Base-by-base conservation (phyloP, 2,329 filamentous ascomycete species). In the Trichoderma sp. region DNA sequence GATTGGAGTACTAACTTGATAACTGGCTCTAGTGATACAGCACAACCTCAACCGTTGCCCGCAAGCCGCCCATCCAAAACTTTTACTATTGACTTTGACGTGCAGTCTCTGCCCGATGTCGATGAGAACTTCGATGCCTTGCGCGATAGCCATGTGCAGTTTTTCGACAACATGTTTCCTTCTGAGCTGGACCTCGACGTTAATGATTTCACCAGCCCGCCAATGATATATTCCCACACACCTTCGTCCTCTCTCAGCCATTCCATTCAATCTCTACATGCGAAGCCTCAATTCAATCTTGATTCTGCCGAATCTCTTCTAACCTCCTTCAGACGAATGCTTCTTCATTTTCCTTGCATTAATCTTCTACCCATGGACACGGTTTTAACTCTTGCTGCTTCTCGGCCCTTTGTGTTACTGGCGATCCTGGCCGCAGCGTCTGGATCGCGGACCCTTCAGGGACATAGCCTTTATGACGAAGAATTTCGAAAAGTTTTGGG, bases 401-500 rank as follows among this genome's bases (percentile, higher is more conserved):
- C 81, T 1, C 79, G 80, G 31, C 87, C 87, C 0, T 87, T 88
- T 72, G 77, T 88, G 21, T 75, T 89, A 43, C 75, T 89, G 14
- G 83, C 86, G 2, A 83, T 88, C 21, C 76, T 89, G 1, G 83
- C 86, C 2, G 81, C 83, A 1, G 83, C 84, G 4, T 84, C 85
- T 40, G 82, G 81, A 1, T 81, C 83, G 35, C 79, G 74, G 13
- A 83, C 83, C n/a, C 73, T 85, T 27, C 84, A 86, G 71, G 83
- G 86, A 0, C 84, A 88, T 68, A 82, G 77, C 16, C 77, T 86
- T 3, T 87, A 89, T 56, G 87, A 88, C 33, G 83, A 85, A 60
- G 87, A 89, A 76, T 86, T 89, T 62, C 80, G 86, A 35, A 87
- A 87, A 73, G 81, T 87, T 0, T 72, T 88, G n/a, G 85, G 82